Base-by-base conservation (phyloP, 2,329 filamentous ascomycete genomes). In the Scytalidium sp. region DNA sequence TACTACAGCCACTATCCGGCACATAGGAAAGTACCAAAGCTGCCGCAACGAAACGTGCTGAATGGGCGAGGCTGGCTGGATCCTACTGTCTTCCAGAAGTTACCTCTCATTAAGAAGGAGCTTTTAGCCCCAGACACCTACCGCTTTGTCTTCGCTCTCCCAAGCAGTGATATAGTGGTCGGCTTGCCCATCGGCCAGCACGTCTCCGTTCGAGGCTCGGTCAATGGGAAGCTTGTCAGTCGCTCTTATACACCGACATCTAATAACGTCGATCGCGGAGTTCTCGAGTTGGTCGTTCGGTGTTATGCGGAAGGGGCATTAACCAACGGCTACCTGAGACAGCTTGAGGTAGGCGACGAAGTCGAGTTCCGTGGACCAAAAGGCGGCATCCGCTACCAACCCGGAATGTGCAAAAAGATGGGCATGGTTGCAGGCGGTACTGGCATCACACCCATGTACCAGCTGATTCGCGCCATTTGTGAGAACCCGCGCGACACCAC, bases 381-480 rank as follows among this genome's bases (percentile, higher is more conserved):
- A 60, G 79, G 79, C 9, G 72, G 75, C 1, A 80, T 82, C 76
- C 68, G 68, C 8, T 81, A 82, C n/a, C 59, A 61, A 61, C 15
- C 69, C 67, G 19, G 69, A 68, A 1, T 63, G 73, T 1, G 68
- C 44, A 70, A 67, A 55, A 64, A 68, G 40, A 72, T 83, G 36
- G 78, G 78, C 49, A 81, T 83, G 79, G 60, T 83, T 1, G 78
- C 76, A 1, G 78, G 78, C 27, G 75, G 75, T 15, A 73, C 73
- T 41, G 75, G 75, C 4, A 76, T 79, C 50, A 78, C 79, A 1
- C 79, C 80, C 2, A 79, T 82, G 75, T 81, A 74, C 61, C 81
- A 85, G 59, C 64, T 86, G 6, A 83, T 85, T 58, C 76, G 81
- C 3, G 80, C 80, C 41, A 82, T 85, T 50, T 83, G 80, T 58